Evolutionary conservation across 495 filamentous ascomycete genomes (phyloP), one percentile per base, ranked within the genome.

Genomic region (Parathielavia hyrcaniae): DNA sequence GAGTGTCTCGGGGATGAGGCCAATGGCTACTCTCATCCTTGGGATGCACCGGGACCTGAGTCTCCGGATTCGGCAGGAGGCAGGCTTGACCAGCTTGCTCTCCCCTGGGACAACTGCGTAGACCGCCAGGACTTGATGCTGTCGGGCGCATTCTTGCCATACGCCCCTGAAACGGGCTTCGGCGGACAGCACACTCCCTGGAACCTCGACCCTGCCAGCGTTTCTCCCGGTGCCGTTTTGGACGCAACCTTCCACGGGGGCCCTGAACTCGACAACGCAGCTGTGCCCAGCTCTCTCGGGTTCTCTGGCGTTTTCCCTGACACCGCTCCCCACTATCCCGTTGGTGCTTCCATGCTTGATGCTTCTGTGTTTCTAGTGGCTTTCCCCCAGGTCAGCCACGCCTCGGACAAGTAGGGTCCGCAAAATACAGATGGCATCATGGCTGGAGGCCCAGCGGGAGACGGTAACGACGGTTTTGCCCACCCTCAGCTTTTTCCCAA

Each of bases 371-470:
- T 26, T 48, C 32, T 23, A 43, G 55, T 43, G 46, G 23, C 46
- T 50, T 22, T 16, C 36, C 12, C 46, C 17, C 10, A n/a, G 17
- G 55, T 19, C 11, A 50, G 46, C 26, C 55, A 50, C 46, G 55
- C 11, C 55, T 16, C 16, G 38, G 46, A 41, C 16, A 16, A 19
- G 2, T 57, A 57, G 55, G 23, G 20, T 22, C n/a, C 38, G 12
- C 8, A n/a, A 14, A n/a, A 35, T 23, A 43, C 17, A 36, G n/a
- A 0, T 0, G 22, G 38, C 35, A 34, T 30, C 14, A 34, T 35
- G 46, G 46, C 6, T 30, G 34, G 44, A n/a, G 19, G 22, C 16
- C 35, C 44, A 1, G 5, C n/a, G 30, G 35, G 14, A 2, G 17
- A 9, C 35, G 8, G 13, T 11, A 16, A 16, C 53, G 22, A n/a